phyloP scores from a whole-genome alignment of 208 protist species.

The Trypanosoma rangeli region DNA sequence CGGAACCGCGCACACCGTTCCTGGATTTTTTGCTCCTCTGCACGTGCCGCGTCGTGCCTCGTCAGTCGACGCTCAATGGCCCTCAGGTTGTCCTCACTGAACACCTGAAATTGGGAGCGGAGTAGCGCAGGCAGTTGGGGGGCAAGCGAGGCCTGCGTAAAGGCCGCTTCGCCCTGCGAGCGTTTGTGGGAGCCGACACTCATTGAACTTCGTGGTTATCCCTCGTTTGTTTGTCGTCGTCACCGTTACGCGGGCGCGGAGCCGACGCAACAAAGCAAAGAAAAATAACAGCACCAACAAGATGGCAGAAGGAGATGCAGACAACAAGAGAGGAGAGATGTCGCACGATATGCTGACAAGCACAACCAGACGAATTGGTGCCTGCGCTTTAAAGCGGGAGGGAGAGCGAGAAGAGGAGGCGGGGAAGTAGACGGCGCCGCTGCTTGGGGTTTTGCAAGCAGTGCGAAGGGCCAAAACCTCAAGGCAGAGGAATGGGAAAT shows the following conservation, averaged over 20 bases:
- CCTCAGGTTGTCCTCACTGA: conserved; percentile 36
- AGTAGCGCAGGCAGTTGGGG: conserved; percentile 40
- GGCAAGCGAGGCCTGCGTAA: background rate
- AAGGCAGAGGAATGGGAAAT: background rate
- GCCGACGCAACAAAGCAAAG: too few species aligned
- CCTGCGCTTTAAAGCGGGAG: too few species aligned
- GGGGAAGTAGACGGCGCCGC: too few species aligned
- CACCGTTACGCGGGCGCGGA: too few species aligned
- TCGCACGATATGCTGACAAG: too few species aligned
- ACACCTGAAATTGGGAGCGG: conserved; percentile 42
- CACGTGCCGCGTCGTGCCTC: conserved; percentile 8
- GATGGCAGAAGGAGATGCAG: background rate
- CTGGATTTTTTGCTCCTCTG: conserved; percentile 27
- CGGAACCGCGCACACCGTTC: conserved; percentile 20
- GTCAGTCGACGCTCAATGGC: conserved; percentile 43
- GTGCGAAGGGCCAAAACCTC: background rate
- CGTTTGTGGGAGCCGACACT: conserved; percentile 19
- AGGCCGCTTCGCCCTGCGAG: conserved; percentile 21
- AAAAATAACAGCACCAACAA: conserved; percentile 1
- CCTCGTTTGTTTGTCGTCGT: background rate
- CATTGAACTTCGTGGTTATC: conserved; percentile 1
- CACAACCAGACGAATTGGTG: too few species aligned
- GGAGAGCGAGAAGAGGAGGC: too few species aligned
- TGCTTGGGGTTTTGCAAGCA: too few species aligned
- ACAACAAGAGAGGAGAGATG: too few species aligned